These are phyloP conservation scores for Cicer chorassanicum DNA, from an alignment of 306 rosid genomes.

Conservation along the genomic window DNA sequence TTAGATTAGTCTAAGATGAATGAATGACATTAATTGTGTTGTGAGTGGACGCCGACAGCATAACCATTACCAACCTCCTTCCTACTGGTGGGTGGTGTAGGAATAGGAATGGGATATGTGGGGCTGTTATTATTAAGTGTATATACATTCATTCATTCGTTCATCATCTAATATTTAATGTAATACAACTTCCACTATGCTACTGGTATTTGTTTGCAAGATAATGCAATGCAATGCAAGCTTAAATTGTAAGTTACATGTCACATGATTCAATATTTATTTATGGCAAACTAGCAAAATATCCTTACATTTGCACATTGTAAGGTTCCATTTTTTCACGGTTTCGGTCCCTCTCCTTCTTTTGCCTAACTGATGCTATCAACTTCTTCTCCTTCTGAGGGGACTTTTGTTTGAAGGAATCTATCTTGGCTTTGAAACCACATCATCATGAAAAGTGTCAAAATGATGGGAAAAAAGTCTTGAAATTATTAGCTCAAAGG, in stretches of 20 bases:
- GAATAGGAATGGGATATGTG: slow-evolving; percentile 30
- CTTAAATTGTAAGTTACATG: slow-evolving; percentile 1
- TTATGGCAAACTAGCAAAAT: neutral
- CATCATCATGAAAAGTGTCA: no score
- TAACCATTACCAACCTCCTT: slow-evolving; percentile 45
- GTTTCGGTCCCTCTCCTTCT: no score
- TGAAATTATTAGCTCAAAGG: no score
- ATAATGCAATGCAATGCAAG: neutral
- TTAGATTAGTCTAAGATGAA: slow-evolving; percentile 39
- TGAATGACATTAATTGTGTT: slow-evolving; percentile 30
- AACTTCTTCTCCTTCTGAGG: no score
- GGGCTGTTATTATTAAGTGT: slow-evolving; percentile 46
- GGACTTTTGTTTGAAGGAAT: no score
- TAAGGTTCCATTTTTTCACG: no score
- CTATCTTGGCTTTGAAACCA: no score
- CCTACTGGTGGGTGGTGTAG: slow-evolving; percentile 19
- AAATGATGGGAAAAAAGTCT: no score
- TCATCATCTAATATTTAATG: slow-evolving; percentile 49
- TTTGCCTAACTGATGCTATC: no score
- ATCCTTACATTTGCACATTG: no score
- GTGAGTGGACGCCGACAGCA: slow-evolving; percentile 44
- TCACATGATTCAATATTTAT: neutral
- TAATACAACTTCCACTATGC: slow-evolving; percentile 39
- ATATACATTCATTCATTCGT: slow-evolving; percentile 43
- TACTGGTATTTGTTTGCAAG: slow-evolving; percentile 4